Evolutionary conservation across 1,139 yeast genomes (phyloP), one percentile per base, ranked within the genome.

Genomic region (Debaryomyces sp.): DNA sequence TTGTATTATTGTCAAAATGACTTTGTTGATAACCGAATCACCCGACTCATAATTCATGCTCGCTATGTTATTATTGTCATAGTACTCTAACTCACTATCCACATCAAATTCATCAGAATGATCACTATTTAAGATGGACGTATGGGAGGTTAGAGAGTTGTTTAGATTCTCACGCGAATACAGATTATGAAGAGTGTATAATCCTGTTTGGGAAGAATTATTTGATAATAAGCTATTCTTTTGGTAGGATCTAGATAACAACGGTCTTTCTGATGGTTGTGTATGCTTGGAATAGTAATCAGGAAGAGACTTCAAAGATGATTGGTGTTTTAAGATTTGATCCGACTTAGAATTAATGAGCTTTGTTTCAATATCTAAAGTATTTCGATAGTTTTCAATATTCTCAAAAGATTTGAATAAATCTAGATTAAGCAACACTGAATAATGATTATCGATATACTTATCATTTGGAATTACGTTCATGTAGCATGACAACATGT

Each of bases 401-500:
- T 64, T 64, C 53, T 76, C 81, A 55, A 69, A 71, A 47, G 67
- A 71, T 53, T 75, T 75, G 47, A 73, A 61, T 46, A 76, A 63
- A 55, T 76, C 74, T 43, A 75, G 59, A 24, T 66, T 69, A 24
- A 76, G 56, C 23, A 76, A 57, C 17, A 67, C 65, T 10, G 71
- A 58, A 54, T 68, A 76, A 57, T 76, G 80, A 50, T 74, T 75
- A 50, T 73, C 70, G 17, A 65, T 52, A 42, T 54, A 56, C 17
- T 57, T 56, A 9, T 62, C 62, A 12, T 51, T 50, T 0, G 80
- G 80, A 4, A 68, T 61, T 27, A 62, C 55, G 49, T 76, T 76
- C 46, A 60, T 67, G 55, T 76, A 76, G 51, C 79, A 76, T 9
- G 78, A 73, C 41, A 68, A 56, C 70, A 72, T 70, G 58, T 76